Percentiles rank a stretch among this genome's conserved stretches.
These are phyloP conservation scores for Neofusicoccum laricinum DNA, from an alignment of 2,329 filamentous ascomycete species.

Conservation along the genomic window DNA sequence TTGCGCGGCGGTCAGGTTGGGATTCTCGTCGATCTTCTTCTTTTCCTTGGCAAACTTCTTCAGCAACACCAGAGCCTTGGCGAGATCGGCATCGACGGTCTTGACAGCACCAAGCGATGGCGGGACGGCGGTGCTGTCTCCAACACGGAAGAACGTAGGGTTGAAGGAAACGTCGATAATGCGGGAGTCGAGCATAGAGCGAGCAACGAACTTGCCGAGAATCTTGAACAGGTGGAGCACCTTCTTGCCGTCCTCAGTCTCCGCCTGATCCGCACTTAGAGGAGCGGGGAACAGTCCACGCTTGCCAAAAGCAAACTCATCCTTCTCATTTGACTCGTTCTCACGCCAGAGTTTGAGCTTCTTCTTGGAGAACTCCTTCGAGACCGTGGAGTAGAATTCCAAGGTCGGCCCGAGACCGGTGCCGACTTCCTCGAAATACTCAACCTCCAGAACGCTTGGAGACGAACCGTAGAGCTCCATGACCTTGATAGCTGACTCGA, in stretches of 20 bases:
- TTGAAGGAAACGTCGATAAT: conserved; percentile 99
- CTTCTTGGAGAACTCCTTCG: conserved; percentile 95
- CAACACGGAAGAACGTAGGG: conserved; percentile 94
- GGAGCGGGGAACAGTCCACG: conserved; percentile 89
- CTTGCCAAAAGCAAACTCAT: conserved; percentile 81
- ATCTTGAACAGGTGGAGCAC: conserved; percentile 87
- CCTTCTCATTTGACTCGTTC: conserved; percentile 68
- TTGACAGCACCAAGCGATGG: conserved; percentile 88
- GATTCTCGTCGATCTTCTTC: conserved; percentile 74
- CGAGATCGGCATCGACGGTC: conserved; percentile 80
- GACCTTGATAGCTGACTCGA: conserved; percentile 95
- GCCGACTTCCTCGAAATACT: conserved; percentile 98
- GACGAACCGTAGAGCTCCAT: conserved; percentile 99
- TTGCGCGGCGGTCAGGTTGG: conserved; percentile 61
- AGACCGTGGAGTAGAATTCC: conserved; percentile 97
- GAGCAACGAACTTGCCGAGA: conserved; percentile 93
- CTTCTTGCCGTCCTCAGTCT: conserved; percentile 77
- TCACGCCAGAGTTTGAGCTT: conserved; percentile 97
- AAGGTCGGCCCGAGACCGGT: conserved; percentile 93
- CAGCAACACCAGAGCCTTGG: conserved; percentile 78
- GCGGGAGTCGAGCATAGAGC: conserved; percentile 96
- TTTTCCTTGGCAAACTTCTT: conserved; percentile 84
- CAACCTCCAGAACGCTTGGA: conserved; percentile 91
- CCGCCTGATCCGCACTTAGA: conserved; percentile 73
- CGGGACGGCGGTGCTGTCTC: conserved; percentile 66